A percentile compares a stretch with the other conserved stretches of the same genome.
Conservation (phyloP, 2,329 filamentous ascomycete genomes). For the Pestalotiopsis sp. region DNA sequence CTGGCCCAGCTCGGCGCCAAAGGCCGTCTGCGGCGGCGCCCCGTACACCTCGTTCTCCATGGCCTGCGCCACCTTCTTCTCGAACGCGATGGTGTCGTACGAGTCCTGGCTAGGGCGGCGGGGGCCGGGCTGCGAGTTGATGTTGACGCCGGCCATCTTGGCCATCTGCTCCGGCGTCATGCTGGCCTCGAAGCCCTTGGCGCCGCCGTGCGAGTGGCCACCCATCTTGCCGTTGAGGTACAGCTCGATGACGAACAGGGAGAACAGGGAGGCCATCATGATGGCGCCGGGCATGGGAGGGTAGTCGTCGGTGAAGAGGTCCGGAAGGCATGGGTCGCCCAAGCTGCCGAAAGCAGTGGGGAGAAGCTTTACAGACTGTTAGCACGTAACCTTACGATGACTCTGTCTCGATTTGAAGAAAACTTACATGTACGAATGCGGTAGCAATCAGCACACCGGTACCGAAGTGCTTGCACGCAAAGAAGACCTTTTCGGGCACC, state of each 20-base stretch:
- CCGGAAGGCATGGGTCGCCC: constrained; percentile 57
- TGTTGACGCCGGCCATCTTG: constrained; percentile 15
- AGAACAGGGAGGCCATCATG: constrained; percentile 65
- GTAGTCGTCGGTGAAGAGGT: constrained; percentile 61
- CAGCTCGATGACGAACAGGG: constrained; percentile 65
- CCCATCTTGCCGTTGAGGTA: constrained; percentile 62
- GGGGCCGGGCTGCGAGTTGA: constrained; percentile 31
- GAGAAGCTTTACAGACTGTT: constrained; percentile 43
- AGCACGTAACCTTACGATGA: not conserved
- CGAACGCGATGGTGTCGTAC: constrained; percentile 38
- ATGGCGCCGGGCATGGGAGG: constrained; percentile 66
- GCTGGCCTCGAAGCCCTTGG: constrained; percentile 43
- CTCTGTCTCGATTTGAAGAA: not conserved
- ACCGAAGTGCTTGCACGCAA: constrained; percentile 68
- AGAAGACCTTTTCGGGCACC: constrained; percentile 59
- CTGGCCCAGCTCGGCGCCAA: constrained; percentile 29
- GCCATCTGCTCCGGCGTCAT: constrained; percentile 15
- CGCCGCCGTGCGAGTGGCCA: constrained; percentile 60
- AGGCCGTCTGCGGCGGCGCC: constrained; percentile 22
- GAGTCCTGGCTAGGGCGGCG: constrained; percentile 36
- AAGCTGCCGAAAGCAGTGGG: constrained; percentile 61
- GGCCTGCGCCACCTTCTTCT: constrained; percentile 44
- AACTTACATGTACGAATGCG: constrained; percentile 68
- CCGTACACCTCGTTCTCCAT: constrained; percentile 39
- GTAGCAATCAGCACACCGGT: constrained; percentile 74